A percentile compares a stretch with the other conserved stretches of the same genome.
These are phyloP conservation scores for Coleophoma crateriformis DNA, from an alignment of 2,329 filamentous ascomycete genomes.

Conservation along the genomic window DNA sequence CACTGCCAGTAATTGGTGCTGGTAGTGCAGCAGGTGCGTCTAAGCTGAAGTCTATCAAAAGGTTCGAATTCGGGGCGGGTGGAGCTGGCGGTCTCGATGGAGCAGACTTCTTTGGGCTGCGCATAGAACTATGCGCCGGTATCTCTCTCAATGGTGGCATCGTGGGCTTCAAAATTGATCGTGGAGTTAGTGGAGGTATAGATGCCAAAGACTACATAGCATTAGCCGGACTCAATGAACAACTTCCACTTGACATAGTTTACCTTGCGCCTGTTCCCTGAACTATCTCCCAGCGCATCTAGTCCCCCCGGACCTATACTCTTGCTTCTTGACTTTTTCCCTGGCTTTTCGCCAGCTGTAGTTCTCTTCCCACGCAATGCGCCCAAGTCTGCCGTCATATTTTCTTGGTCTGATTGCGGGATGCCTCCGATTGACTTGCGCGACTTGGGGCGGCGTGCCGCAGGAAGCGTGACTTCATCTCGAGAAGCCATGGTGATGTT, in stretches of 20 bases:
- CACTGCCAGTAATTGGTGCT: constrained; percentile 25
- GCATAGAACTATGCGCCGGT: constrained; percentile 41
- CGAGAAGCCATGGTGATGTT: constrained; percentile 30
- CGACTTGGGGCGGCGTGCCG: constrained; percentile 40
- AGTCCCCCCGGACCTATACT: constrained; percentile 90
- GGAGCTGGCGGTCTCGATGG: constrained; percentile 3
- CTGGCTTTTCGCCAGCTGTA: constrained; percentile 12
- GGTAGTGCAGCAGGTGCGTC: constrained; percentile 5
- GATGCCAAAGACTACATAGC: constrained; percentile 20
- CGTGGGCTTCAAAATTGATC: constrained; percentile 78
- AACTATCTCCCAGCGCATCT: constrained; percentile 70
- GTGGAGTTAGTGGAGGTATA: constrained; percentile 38
- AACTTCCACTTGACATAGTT: neutral
- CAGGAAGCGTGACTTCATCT: constrained; percentile 44
- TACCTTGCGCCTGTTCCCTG: constrained; percentile 78
- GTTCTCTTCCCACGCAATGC: constrained; percentile 29
- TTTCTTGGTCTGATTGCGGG: constrained; percentile 66
- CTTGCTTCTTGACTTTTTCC: constrained; percentile 80
- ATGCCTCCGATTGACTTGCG: constrained; percentile 70
- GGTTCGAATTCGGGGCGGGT: constrained; percentile 11
- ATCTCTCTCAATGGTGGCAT: constrained; percentile 62
- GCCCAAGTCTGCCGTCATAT: constrained; percentile 63
- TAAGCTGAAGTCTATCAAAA: constrained; percentile 23
- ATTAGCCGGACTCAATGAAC: constrained; percentile 6
- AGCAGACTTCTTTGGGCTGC: constrained; percentile 22